These are phyloP conservation scores for Myxozyma lipomycoides DNA, from an alignment of 805 yeast genomes.

Conservation along the genomic window DNA sequence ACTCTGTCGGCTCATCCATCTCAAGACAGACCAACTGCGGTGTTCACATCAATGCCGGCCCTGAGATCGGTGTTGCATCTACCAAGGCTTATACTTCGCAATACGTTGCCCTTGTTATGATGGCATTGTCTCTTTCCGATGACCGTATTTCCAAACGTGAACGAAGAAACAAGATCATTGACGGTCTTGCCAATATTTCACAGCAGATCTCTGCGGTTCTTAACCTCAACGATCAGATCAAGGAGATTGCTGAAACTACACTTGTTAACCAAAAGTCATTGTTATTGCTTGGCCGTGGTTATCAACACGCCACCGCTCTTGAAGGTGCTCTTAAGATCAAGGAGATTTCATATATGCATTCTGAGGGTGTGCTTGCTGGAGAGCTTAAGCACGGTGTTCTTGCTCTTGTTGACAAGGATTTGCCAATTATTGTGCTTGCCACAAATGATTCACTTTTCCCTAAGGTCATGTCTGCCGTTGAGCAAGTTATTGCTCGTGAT, in stretches of 20 bases:
- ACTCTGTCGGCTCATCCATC: constrained; percentile 94
- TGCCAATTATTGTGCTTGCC: constrained; percentile 94
- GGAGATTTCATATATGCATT: constrained; percentile 97
- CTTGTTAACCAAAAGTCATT: constrained; percentile 81
- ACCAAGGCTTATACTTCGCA: constrained; percentile 99
- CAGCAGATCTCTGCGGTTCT: constrained; percentile 77
- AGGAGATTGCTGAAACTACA: constrained; percentile 64
- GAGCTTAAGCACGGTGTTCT: constrained; percentile 97
- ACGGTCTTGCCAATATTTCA: constrained; percentile 79
- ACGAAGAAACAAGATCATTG: constrained; percentile 81
- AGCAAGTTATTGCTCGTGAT: constrained; percentile 94
- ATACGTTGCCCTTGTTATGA: constrained; percentile 93
- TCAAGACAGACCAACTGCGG: constrained; percentile 98
- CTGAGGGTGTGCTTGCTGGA: constrained; percentile 99
- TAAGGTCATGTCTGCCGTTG: constrained; percentile 89
- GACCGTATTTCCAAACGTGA: constrained; percentile 72
- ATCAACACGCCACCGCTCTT: constrained; percentile 92
- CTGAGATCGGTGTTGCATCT: constrained; percentile 98
- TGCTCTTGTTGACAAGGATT: constrained; percentile 88
- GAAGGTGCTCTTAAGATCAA: constrained; percentile 98
- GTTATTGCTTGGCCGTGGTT: constrained; percentile 92
- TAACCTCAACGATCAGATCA: constrained; percentile 66
- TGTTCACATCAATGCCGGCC: constrained; percentile 98
- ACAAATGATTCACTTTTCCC: constrained; percentile 96
- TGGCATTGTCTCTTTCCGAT: constrained; percentile 90